A percentile compares a stretch with the other conserved stretches of the same genome.
These are phyloP conservation scores for Discostella pseudostelligera DNA, from an alignment of 108 stramenopile genomes.

Conservation along the genomic window DNA sequence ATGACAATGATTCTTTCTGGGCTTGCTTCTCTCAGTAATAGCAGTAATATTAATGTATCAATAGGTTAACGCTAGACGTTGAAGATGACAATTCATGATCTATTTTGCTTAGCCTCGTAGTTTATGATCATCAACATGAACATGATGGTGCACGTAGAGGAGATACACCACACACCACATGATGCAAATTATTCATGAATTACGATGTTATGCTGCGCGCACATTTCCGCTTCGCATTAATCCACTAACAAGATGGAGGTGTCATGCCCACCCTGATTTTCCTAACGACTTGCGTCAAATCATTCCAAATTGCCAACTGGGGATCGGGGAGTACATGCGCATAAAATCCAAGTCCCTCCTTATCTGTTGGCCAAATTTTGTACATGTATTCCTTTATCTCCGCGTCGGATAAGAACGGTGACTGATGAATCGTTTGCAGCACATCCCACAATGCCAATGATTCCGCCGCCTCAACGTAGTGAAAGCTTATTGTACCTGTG, in stretches of 20 bases:
- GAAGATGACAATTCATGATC: no score
- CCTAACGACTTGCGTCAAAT: constrained; percentile 26
- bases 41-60: no score
- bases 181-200: no score
- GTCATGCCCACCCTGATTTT: constrained; percentile 26
- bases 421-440: constrained; percentile 52
- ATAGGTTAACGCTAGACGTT: no score
- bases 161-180: no score
- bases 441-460: constrained; percentile 65
- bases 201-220: no score
- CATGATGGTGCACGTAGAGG: no score
- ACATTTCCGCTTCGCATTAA: no score
- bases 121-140: no score
- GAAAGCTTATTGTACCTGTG: constrained; percentile 74
- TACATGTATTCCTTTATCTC: constrained; percentile 61
- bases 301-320: constrained; percentile 40
- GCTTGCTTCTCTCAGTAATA: constrained; percentile 5
- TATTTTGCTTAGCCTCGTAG: no score
- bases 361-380: constrained; percentile 65
- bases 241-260: constrained; percentile 11
- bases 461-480: constrained; percentile 85
- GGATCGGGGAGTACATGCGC: constrained; percentile 34
- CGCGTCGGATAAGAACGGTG: constrained; percentile 62
- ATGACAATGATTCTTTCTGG: constrained; percentile 16
- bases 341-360: constrained; percentile 64